Conservation (phyloP, 352 stramenopile species). For the Plasmopara viticola region DNA sequence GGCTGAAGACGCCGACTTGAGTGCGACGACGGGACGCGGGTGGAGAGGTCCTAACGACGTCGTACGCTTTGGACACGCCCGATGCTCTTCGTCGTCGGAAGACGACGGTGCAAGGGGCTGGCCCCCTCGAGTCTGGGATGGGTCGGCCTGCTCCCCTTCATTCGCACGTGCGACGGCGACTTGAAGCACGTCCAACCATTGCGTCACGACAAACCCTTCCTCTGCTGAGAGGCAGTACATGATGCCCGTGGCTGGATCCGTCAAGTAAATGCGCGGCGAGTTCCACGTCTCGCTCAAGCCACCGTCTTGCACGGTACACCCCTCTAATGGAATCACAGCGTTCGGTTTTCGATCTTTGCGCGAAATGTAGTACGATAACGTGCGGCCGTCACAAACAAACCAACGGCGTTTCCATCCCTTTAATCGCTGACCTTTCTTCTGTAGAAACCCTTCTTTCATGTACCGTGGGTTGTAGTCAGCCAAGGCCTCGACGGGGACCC, state of each 20-base stretch:
- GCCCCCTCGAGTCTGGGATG: too few species aligned
- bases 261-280: slow-evolving; percentile 80
- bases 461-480: slow-evolving; percentile 46
- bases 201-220: slow-evolving; percentile 56
- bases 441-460: slow-evolving; percentile 81
- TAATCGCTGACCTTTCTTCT: slow-evolving; percentile 80
- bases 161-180: slow-evolving; percentile 37
- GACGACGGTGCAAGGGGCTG: slow-evolving; percentile 12
- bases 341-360: slow-evolving; percentile 78
- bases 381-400: slow-evolving; percentile 80
- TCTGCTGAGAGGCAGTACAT: slow-evolving; percentile 82
- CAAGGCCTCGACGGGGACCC: slow-evolving; percentile 48
- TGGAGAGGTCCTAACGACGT: slow-evolving; percentile 18
- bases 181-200: slow-evolving; percentile 66
- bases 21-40: slow-evolving; percentile 4
- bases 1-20: slow-evolving; percentile 20
- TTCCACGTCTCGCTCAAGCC: slow-evolving; percentile 83
- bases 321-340: slow-evolving; percentile 72
- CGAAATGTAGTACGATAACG: slow-evolving; percentile 79
- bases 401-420: slow-evolving; percentile 81
- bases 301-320: slow-evolving; percentile 74
- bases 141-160: not conserved
- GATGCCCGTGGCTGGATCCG: slow-evolving; percentile 58
- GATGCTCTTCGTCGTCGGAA: slow-evolving; percentile 22
- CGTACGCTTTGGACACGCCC: slow-evolving; percentile 15